These are phyloP conservation scores for Mortierella sp. DNA, from an alignment of 371 early-diverging fungal genomes.

Conservation along the genomic window DNA sequence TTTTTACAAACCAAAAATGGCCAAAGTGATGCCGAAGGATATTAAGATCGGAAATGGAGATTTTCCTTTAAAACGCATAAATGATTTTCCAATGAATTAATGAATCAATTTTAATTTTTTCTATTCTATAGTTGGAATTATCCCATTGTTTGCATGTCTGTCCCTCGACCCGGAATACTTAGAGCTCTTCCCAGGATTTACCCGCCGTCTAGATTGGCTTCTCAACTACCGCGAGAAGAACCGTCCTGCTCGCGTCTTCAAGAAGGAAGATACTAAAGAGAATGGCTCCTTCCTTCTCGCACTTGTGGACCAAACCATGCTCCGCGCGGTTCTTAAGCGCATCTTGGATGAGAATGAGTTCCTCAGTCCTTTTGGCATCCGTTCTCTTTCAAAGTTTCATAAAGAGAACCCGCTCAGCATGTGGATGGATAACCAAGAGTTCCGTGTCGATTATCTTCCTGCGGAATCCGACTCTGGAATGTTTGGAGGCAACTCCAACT, in stretches of 20 bases:
- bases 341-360: conserved; percentile 63
- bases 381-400: conserved; percentile 58
- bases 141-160: conserved; percentile 36
- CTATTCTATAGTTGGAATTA: conserved; percentile 34
- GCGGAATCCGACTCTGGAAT: conserved; percentile 58
- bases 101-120: neutral
- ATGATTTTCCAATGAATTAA: neutral
- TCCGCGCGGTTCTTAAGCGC: conserved; percentile 47
- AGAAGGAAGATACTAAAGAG: conserved; percentile 45
- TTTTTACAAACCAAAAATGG: neutral
- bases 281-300: conserved; percentile 55
- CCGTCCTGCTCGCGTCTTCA: conserved; percentile 34
- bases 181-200: conserved; percentile 47
- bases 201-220: conserved; percentile 39
- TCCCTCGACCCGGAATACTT: conserved; percentile 54
- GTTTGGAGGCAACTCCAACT: conserved; percentile 58
- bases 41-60: neutral
- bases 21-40: neutral
- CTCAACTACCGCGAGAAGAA: conserved; percentile 42
- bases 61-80: neutral
- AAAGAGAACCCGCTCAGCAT: conserved; percentile 56
- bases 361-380: conserved; percentile 58
- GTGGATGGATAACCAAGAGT: conserved; percentile 56
- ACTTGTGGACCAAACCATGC: conserved; percentile 56
- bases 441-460: conserved; percentile 59